These are phyloP conservation scores for Picea abies DNA, from an alignment of 83 land plant species.

Conservation along the genomic window DNA sequence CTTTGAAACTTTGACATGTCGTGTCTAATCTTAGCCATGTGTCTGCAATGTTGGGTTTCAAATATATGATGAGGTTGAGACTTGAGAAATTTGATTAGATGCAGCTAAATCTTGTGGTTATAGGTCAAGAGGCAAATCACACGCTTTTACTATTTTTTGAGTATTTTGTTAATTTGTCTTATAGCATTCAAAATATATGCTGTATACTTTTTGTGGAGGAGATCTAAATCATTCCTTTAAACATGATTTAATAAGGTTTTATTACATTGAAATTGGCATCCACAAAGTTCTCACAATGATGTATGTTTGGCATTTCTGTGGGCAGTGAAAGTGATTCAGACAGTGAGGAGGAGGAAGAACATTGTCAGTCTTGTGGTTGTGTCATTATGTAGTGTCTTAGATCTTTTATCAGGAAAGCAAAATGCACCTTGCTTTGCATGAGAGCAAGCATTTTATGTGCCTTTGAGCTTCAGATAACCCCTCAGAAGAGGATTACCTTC, in stretches of 20 bases:
- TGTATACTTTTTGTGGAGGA: not conserved
- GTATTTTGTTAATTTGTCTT: not conserved
- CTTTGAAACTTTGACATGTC: too few species aligned
- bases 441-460: not conserved
- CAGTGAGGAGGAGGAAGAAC: not conserved
- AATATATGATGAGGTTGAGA: too few species aligned
- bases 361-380: slow-evolving; percentile 6
- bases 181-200: not conserved
- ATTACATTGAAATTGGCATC: slow-evolving; percentile 5
- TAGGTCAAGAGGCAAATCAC: not conserved
- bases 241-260: not conserved
- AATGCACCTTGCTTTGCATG: not conserved
- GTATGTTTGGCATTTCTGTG: not conserved
- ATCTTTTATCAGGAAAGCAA: not conserved
- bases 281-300: not conserved
- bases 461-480: not conserved
- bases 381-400: slow-evolving; percentile 9
- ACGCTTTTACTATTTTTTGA: not conserved
- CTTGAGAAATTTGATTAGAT: not conserved
- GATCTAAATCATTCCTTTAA: not conserved
- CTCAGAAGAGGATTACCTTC: not conserved
- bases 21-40: too few species aligned
- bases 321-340: slow-evolving; percentile 6
- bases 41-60: too few species aligned
- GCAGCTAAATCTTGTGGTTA: not conserved